A percentile compares a stretch with the other conserved stretches of the same genome.
Conservation (phyloP, 768 basidiomycete genomes). For the Trametes elegans region DNA sequence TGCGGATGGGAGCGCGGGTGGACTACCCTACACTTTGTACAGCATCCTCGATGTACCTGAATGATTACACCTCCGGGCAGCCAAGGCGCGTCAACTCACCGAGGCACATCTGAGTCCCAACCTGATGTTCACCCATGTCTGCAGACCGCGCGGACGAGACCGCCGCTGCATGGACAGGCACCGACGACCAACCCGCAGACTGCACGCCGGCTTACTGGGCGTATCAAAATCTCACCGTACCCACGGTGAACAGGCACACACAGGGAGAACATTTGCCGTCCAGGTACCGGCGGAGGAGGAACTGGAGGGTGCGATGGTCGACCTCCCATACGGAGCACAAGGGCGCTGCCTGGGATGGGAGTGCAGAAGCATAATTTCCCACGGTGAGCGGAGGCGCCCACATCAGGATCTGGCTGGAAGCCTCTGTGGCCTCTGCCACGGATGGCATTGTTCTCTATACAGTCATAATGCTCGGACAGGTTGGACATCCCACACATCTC, state of each 20-base stretch:
- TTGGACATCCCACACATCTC: slow-evolving; percentile 10
- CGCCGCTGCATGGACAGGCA: not conserved
- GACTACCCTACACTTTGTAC: not conserved
- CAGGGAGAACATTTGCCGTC: not conserved
- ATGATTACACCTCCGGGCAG: too few relatives aligned
- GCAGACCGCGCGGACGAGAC: not conserved
- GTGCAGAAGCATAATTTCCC: slow-evolving; percentile 14
- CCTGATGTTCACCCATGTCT: slow-evolving; percentile 1
- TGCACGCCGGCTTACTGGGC: not conserved
- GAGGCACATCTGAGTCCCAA: not conserved
- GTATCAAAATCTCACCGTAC: not conserved
- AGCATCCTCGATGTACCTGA: not conserved
- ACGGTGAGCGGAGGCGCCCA: slow-evolving; percentile 14
- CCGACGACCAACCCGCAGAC: slow-evolving; percentile 1
- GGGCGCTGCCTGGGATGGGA: slow-evolving; percentile 19
- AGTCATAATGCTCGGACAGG: slow-evolving; percentile 16
- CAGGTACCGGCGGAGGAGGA: slow-evolving; percentile 6
- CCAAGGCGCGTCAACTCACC: too few relatives aligned
- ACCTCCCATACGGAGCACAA: slow-evolving; percentile 26
- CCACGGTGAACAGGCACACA: slow-evolving; percentile 8
- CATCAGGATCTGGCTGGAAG: slow-evolving; percentile 1
- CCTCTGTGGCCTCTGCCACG: slow-evolving; percentile 2
- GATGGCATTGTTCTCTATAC: slow-evolving; percentile 15
- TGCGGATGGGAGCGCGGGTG: not conserved
- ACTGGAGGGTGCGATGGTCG: not conserved